Evolutionary conservation across 2,329 filamentous ascomycete genomes (phyloP), one percentile per base, ranked within the genome.

Genomic region (Fusarium oligoseptatum): DNA sequence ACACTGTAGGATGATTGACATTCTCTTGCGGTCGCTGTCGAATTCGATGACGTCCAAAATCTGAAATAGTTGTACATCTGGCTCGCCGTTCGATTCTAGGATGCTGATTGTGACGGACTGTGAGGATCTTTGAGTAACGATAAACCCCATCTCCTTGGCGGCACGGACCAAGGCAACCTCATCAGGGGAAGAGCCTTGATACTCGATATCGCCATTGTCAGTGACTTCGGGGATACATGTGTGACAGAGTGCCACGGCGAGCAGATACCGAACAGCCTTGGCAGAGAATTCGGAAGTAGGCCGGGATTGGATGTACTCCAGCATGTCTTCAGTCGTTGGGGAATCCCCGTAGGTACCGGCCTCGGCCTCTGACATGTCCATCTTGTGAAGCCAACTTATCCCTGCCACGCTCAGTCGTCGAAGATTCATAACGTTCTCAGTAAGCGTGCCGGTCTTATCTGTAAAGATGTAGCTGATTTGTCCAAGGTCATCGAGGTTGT

Each of bases 31-130:
- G 72, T 92, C 91, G 83, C 93, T 97, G 70, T 93, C 95, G 78
- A 97, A 98, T 79, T 97, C 95, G 70, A 97, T 94, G 4, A 97
- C 88, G 77, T 97, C 94, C 32, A 97, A 84, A 8, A 97, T 89
- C 71, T 97, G 90, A 78, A 95, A 97, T 3, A 22, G 11, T 15
- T 22, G 45, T 24, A n/a, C 14, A 24, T 29, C 45, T 4, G 22
- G 14, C 14, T 17, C 12, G 24, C 45, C 45, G 10, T n/a, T 50
- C 6, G 45, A 2, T 29, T 27, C 45, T 17, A 6, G 22, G 14
- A 50, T 24, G 14, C 22, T 50, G 22, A 50, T 17, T 3, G 45
- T 29, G 45, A 50, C 45, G 22, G 22, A 17, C 45, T 29, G 45
- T 24, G 45, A 29, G 4, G 45, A 50, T 15, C 45, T 24, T 24